phyloP scores from a whole-genome alignment of 2,329 filamentous ascomycete species.

The Fusarium heterosporum region DNA sequence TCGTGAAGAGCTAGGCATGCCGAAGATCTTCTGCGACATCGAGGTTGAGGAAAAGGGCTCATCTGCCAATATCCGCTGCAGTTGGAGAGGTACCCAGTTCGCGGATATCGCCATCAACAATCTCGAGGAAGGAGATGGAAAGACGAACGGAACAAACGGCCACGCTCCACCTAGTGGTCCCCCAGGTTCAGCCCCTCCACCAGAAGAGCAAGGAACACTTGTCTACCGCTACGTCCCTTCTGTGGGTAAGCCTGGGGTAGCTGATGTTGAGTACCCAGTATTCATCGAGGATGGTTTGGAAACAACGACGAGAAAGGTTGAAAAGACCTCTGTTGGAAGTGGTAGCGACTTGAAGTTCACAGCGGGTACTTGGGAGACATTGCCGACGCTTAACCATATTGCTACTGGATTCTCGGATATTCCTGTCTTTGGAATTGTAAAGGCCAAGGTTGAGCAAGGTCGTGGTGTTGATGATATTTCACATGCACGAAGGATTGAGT shows the following conservation, averaged over 20 bases:
- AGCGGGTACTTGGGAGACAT: slow-evolving; percentile 14
- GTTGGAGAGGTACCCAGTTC: slow-evolving; percentile 33
- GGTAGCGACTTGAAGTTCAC: not conserved
- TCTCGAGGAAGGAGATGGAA: not conserved
- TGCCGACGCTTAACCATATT: slow-evolving; percentile 38
- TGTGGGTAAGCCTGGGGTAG: slow-evolving; percentile 7
- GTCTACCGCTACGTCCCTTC: slow-evolving; percentile 23
- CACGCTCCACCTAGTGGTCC: not conserved
- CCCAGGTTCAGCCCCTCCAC: not conserved
- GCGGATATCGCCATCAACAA: slow-evolving; percentile 12
- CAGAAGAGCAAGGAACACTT: slow-evolving; percentile 34
- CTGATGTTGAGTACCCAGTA: slow-evolving; percentile 13
- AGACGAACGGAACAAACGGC: not conserved
- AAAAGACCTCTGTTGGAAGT: not conserved
- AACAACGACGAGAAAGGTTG: slow-evolving; percentile 13
- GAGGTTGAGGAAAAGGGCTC: slow-evolving; percentile 49
- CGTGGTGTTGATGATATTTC: slow-evolving; percentile 25
- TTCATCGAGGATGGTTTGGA: slow-evolving; percentile 7
- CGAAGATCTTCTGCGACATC: slow-evolving; percentile 67
- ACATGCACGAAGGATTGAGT: slow-evolving; percentile 26
- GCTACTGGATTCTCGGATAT: slow-evolving; percentile 28
- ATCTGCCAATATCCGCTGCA: slow-evolving; percentile 2
- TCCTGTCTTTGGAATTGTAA: slow-evolving; percentile 30
- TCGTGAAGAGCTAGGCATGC: slow-evolving; percentile 71
- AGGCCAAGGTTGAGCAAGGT: slow-evolving; percentile 27